A percentile compares a stretch with the other conserved stretches of the same genome.
Conservation (phyloP, 1,284 basidiomycete species). For the Ceratorhiza oryzae-sativae region DNA sequence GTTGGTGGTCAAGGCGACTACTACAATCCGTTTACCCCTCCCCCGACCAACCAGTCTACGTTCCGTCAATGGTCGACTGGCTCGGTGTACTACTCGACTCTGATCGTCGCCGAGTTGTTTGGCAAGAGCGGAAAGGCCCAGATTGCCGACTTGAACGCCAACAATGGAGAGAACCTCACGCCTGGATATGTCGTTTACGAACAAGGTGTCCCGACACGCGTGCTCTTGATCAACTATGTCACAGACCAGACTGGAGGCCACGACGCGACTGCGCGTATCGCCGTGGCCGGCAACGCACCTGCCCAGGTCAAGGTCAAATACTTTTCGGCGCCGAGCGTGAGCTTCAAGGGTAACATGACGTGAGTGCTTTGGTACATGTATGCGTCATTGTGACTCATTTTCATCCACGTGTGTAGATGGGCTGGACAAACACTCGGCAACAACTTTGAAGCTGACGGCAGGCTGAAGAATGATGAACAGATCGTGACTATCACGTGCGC, state of each 20-base stretch:
- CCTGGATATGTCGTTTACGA: slow-evolving; percentile 78
- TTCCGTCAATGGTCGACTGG: slow-evolving; percentile 51
- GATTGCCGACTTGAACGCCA: slow-evolving; percentile 48
- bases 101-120: slow-evolving; percentile 51
- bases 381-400: no score
- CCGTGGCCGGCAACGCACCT: slow-evolving; percentile 53
- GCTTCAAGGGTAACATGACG: slow-evolving; percentile 71
- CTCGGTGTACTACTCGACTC: slow-evolving; percentile 51
- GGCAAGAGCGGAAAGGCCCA: slow-evolving; percentile 49
- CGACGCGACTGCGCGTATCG: slow-evolving; percentile 58
- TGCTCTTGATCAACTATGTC: slow-evolving; percentile 74
- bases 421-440: slow-evolving; percentile 66
- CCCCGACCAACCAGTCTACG: slow-evolving; percentile 43
- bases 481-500: slow-evolving; percentile 65
- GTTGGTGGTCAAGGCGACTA: slow-evolving; percentile 46
- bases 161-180: slow-evolving; percentile 56
- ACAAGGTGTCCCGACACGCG: slow-evolving; percentile 60
- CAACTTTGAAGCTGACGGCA: slow-evolving; percentile 69
- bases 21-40: slow-evolving; percentile 59
- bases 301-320: slow-evolving; percentile 64
- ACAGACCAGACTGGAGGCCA: slow-evolving; percentile 61
- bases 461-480: slow-evolving; percentile 59
- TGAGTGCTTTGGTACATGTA: slow-evolving; percentile 52
- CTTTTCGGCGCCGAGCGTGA: slow-evolving; percentile 59
- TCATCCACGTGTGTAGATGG: slow-evolving; percentile 45